Evolutionary conservation across 345 rosid species (phyloP), one percentile per base, ranked within the genome.

Genomic region (Euclidium syriacum): DNA sequence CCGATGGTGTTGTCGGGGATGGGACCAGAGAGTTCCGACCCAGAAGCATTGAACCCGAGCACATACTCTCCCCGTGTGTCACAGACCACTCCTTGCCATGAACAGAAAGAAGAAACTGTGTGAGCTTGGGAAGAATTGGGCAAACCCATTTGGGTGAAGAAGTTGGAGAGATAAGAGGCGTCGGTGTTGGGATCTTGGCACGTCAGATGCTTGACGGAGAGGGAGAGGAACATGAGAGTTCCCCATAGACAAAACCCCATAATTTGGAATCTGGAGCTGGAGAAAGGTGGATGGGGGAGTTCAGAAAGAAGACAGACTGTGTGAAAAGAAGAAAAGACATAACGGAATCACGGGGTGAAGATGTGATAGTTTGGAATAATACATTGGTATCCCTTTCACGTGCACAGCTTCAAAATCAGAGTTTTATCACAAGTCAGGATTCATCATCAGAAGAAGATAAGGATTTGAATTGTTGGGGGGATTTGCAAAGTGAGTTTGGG

Each of bases 1-100:
- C 98, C 98, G 53, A 91, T 78, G 72, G 95, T 91, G 59, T 64
- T 55, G 16, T 88, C 96, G 32, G 98, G 96, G 58, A 88, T 82
- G 10, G 87, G 52, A 70, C 95, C 98, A 39, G 92, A 81, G 0
- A 91, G 85, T 62, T 81, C 80, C 32, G 64, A 60, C 64, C 78
- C 78, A 56, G 95, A 63, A 58, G 84, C 90, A 1, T 57, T 48
- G 10, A 88, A 63, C 54, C 25, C 51, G 24, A 76, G 16, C 46
- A 91, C 82, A 56, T 57, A 27, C 67, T 77, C 79, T 17, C 67
- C 66, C 20, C 34, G 30, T 50, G 7, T 11, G 75, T 91, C 92
- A 67, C 98, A 91, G 41, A 6, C 18, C 32, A 88, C 92, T 34
- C 92, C 82, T 74, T 26, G 65, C 90, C 88, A 83, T 25, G 82